Evolutionary conservation across 2,329 filamentous ascomycete genomes (phyloP).

Genomic region (Leptoxyphium fumago): DNA sequence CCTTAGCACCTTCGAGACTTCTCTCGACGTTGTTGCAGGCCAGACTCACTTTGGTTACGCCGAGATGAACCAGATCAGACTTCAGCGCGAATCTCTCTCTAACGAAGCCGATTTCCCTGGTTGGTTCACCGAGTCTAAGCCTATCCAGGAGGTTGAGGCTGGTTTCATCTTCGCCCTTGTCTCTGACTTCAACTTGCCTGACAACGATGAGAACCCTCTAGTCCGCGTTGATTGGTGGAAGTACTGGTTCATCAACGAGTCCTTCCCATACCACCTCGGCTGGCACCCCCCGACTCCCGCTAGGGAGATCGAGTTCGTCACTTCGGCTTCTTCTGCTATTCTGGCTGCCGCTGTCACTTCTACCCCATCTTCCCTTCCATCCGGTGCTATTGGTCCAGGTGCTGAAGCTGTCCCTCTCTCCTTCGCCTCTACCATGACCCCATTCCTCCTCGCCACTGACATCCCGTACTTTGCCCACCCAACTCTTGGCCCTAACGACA

Average conservation of each 20-base stretch:
- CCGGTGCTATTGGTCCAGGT: neutral
- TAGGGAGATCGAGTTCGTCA: neutral
- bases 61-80: constrained; percentile 4
- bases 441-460: too few relatives aligned
- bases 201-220: constrained; percentile 1
- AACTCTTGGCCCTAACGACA: too few relatives aligned
- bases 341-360: constrained; percentile 1
- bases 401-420: neutral
- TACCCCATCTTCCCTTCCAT: neutral
- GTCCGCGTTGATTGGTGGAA: constrained; percentile 5
- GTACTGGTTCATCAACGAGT: constrained; percentile 5
- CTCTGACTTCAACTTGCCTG: constrained; percentile 1
- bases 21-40: constrained; percentile 2
- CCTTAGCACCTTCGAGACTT: constrained; percentile 2
- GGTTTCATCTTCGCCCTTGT: constrained; percentile 5
- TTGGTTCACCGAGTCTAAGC: constrained; percentile 3
- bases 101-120: constrained; percentile 3
- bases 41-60: constrained; percentile 3
- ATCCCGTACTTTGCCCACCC: too few relatives aligned
- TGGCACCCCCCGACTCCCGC: constrained; percentile 2
- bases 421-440: neutral
- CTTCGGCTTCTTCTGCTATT: neutral
- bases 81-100: constrained; percentile 3
- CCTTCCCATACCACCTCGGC: constrained; percentile 4
- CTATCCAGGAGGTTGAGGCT: constrained; percentile 1